A percentile compares a stretch with the other conserved stretches of the same genome.
Evolutionary conservation across 345 rosid species (phyloP).

Genomic region (Acer negundo): DNA sequence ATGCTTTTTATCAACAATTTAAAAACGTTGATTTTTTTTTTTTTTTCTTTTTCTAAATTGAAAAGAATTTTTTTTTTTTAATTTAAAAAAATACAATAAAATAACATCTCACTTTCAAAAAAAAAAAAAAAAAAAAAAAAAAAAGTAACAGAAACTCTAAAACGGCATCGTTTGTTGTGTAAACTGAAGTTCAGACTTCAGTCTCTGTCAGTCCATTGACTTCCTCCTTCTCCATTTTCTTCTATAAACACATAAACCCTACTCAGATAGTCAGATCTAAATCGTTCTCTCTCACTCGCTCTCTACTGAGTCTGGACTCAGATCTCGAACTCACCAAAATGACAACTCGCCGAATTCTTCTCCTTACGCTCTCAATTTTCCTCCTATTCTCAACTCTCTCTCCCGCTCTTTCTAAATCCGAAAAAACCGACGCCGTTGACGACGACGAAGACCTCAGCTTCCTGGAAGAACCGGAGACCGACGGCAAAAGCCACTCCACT

Average conservation of each 20-base stretch:
- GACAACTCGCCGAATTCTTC: slow-evolving; percentile 49
- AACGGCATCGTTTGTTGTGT: neutral
- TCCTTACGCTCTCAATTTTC: slow-evolving; percentile 48
- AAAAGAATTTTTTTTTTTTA: no score
- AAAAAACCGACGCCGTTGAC: slow-evolving; percentile 14
- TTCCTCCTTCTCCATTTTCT: neutral
- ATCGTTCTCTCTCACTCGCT: neutral
- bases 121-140: no score
- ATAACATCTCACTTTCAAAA: no score
- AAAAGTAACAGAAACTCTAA: neutral
- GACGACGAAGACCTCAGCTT: slow-evolving; percentile 42
- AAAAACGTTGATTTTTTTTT: no score
- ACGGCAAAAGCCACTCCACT: slow-evolving; percentile 13
- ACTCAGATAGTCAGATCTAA: slow-evolving; percentile 12
- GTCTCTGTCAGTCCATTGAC: slow-evolving; percentile 2
- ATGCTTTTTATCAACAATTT: no score
- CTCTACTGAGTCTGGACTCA: neutral
- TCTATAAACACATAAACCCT: slow-evolving; percentile 20
- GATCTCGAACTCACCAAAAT: slow-evolving; percentile 32
- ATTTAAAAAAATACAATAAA: no score
- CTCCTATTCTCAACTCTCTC: slow-evolving; percentile 53
- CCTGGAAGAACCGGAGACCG: slow-evolving; percentile 58
- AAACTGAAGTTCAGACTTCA: neutral
- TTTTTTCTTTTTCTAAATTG: no score
- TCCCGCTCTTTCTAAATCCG: slow-evolving; percentile 39